Evolutionary conservation across 306 rosid genomes (phyloP).

Genomic region (Sophora flavescens): DNA sequence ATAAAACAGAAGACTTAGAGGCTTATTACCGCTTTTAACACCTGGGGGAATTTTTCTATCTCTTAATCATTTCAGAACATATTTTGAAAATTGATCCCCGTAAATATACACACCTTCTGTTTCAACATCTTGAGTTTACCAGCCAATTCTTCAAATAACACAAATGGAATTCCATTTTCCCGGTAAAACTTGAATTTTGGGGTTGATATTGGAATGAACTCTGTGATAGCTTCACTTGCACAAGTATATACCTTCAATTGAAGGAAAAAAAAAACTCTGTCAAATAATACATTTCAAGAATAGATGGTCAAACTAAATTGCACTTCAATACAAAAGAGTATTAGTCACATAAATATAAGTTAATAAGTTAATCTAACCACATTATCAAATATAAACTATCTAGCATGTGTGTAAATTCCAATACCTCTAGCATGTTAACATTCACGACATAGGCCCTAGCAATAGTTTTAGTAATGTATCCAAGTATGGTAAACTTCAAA

Average conservation of each 20-base stretch:
- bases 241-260: slow-evolving; percentile 82
- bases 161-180: slow-evolving; percentile 45
- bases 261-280: slow-evolving; percentile 1
- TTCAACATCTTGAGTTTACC: slow-evolving; percentile 46
- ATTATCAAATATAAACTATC: slow-evolving; percentile 29
- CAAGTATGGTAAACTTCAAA: neutral
- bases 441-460: slow-evolving; percentile 6
- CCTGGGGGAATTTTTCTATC: neutral
- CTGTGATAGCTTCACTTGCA: slow-evolving; percentile 67
- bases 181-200: slow-evolving; percentile 71
- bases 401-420: slow-evolving; percentile 15
- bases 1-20: neutral
- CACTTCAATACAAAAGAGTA: slow-evolving; percentile 1
- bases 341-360: too few species aligned
- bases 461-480: slow-evolving; percentile 11
- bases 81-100: neutral
- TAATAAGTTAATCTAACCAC: slow-evolving; percentile 21
- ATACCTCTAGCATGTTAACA: slow-evolving; percentile 22
- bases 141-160: slow-evolving; percentile 44
- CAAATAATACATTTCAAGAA: slow-evolving; percentile 14
- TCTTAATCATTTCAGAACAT: neutral
- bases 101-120: slow-evolving; percentile 59
- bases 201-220: slow-evolving; percentile 69
- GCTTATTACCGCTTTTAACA: neutral
- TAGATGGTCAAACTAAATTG: slow-evolving; percentile 28